Evolutionary conservation across 164 flowering plant species (phyloP).

Genomic region (Piper betle): DNA sequence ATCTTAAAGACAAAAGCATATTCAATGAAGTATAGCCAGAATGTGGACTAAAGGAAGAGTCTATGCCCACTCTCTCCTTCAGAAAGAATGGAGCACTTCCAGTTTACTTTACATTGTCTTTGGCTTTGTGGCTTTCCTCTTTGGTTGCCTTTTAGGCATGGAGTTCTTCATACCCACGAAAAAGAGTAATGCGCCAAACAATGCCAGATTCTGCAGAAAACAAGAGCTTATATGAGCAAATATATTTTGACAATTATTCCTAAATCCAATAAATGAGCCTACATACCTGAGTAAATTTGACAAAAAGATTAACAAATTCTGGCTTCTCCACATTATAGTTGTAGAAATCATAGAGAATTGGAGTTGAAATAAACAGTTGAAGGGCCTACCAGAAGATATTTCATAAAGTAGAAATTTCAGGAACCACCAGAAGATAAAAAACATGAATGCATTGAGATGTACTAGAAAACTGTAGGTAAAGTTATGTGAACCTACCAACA

Average conservation of each 20-base stretch:
- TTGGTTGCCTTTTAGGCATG: slow-evolving; percentile 32
- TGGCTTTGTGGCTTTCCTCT: slow-evolving; percentile 33
- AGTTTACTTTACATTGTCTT: slow-evolving; percentile 24
- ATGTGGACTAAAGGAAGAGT: not conserved
- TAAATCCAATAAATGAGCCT: not conserved
- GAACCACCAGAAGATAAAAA: not conserved
- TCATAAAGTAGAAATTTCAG: not conserved
- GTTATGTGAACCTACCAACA: slow-evolving; percentile 27
- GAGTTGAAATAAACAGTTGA: slow-evolving; percentile 25
- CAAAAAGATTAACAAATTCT: slow-evolving; percentile 31
- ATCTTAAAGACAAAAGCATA: not conserved
- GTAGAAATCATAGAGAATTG: slow-evolving; percentile 48
- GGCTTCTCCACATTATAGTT: slow-evolving; percentile 33
- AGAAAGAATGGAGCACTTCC: not conserved
- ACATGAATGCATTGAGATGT: not conserved
- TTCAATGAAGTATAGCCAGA: not conserved
- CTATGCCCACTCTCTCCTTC: not conserved
- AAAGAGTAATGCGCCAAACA: slow-evolving; percentile 56
- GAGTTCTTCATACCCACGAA: slow-evolving; percentile 67
- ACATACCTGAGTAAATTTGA: slow-evolving; percentile 40
- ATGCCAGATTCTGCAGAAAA: slow-evolving; percentile 41
- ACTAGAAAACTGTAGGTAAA: not conserved
- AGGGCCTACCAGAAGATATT: slow-evolving; percentile 20
- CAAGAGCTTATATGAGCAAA: not conserved
- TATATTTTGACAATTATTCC: not conserved